Evolutionary conservation across 169 alveolate species (phyloP).

Genomic region (Eimeria sp.): DNA sequence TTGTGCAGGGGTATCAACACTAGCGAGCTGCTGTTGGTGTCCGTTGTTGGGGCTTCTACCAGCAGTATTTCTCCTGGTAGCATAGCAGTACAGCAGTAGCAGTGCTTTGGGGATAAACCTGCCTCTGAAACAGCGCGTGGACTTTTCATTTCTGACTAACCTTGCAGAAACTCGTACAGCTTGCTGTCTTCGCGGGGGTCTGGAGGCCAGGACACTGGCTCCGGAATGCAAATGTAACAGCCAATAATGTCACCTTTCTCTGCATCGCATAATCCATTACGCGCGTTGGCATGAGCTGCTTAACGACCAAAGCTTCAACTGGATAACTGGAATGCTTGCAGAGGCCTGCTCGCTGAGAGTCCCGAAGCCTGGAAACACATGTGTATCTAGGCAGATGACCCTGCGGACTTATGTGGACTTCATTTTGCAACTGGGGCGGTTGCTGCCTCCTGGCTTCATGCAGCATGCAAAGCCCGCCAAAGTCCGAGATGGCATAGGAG

Average conservation of each 20-base stretch:
- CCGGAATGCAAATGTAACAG: slow-evolving; percentile 83
- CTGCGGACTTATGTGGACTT: neutral
- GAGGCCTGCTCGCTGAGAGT: neutral
- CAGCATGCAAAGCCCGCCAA: slow-evolving; percentile 76
- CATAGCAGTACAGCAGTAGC: too few species aligned
- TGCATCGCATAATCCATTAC: slow-evolving; percentile 62
- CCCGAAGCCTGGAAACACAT: neutral
- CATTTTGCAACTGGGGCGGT: slow-evolving; percentile 2
- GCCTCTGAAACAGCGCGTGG: neutral
- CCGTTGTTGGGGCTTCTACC: neutral
- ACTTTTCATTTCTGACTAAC: slow-evolving; percentile 36
- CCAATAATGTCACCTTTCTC: slow-evolving; percentile 85
- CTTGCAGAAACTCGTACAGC: slow-evolving; percentile 89
- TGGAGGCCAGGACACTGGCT: slow-evolving; percentile 85
- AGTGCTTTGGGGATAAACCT: neutral
- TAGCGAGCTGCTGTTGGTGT: neutral
- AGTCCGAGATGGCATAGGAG: slow-evolving; percentile 87
- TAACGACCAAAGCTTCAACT: neutral
- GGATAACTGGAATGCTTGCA: neutral
- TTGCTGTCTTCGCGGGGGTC: slow-evolving; percentile 92
- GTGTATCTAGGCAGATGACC: neutral
- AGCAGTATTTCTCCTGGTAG: neutral
- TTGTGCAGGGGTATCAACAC: neutral
- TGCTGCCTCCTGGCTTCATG: slow-evolving; percentile 41
- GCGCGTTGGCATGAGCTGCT: neutral